phyloP scores from a whole-genome alignment of 139 green algal genomes.

The Haematococcus lacustris region DNA sequence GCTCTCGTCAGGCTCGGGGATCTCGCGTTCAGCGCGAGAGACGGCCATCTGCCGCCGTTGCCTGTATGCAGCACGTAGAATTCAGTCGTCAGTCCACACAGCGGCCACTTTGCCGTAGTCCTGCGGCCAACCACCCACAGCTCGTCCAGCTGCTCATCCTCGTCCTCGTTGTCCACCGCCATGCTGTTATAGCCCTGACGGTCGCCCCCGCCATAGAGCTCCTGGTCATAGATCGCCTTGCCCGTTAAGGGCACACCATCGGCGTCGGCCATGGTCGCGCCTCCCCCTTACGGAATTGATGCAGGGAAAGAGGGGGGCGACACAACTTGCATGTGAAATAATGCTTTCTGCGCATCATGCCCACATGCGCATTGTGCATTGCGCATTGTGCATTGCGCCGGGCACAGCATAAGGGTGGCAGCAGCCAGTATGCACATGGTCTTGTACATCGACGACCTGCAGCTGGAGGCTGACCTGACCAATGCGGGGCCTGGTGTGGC shows the following conservation, averaged over 20 bases:
- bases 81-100: constrained; percentile 6
- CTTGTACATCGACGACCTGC: too few relatives aligned
- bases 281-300: too few relatives aligned
- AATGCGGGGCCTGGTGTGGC: too few relatives aligned
- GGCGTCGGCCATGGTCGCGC: too few relatives aligned
- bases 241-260: constrained; percentile 18
- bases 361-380: too few relatives aligned
- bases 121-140: not conserved
- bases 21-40: constrained; percentile 1
- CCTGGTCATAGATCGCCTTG: constrained; percentile 22
- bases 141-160: constrained; percentile 14
- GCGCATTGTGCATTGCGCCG: too few relatives aligned
- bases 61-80: not conserved
- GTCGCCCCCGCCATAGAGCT: constrained; percentile 30
- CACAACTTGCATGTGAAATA: too few relatives aligned
- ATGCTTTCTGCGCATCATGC: too few relatives aligned
- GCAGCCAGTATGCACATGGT: too few relatives aligned
- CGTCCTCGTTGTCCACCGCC: constrained; percentile 33
- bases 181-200: constrained; percentile 11
- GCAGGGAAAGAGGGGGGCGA: too few relatives aligned
- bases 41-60: constrained; percentile 1
- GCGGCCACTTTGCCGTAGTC: not conserved
- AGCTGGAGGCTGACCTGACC: too few relatives aligned
- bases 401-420: too few relatives aligned
- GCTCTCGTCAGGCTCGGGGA: constrained; percentile 13